phyloP scores from a whole-genome alignment of 164 flowering plant species.

The Chloranthus sessilifolius region DNA sequence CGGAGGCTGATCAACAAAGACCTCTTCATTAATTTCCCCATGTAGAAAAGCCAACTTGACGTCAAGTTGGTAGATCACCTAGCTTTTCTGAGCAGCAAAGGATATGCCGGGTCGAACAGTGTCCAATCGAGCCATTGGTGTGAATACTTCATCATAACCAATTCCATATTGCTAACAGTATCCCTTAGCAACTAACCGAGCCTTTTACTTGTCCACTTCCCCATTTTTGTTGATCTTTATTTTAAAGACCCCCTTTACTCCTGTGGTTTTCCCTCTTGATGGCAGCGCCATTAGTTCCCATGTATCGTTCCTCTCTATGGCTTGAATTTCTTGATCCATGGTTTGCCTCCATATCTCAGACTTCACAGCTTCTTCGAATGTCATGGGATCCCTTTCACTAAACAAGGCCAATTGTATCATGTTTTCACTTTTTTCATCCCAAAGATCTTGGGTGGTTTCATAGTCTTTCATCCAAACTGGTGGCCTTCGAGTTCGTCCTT shows the following conservation, averaged over 20 bases:
- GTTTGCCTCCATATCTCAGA: neutral
- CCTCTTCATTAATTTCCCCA: too few relatives aligned
- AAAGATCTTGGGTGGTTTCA: neutral
- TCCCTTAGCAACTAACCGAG: neutral
- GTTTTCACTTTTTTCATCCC: neutral
- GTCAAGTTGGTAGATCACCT: too few relatives aligned
- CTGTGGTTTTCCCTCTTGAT: neutral
- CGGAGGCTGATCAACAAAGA: too few relatives aligned
- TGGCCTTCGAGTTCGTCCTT: neutral
- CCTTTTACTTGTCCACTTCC: neutral
- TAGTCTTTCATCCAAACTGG: neutral
- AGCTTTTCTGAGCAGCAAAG: neutral
- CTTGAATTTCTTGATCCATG: constrained; percentile 3
- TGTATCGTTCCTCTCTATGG: neutral
- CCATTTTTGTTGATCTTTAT: neutral
- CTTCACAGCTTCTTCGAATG: neutral
- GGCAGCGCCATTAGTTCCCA: neutral
- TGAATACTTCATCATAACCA: too few relatives aligned
- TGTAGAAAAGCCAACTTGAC: too few relatives aligned
- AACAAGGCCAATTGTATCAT: neutral
- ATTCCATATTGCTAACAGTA: neutral
- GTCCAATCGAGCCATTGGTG: neutral
- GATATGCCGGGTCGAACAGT: neutral
- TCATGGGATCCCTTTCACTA: neutral
- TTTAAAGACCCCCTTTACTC: constrained; percentile 7